phyloP scores from a whole-genome alignment of 441 rosid species.

The Capsella rubella region DNA sequence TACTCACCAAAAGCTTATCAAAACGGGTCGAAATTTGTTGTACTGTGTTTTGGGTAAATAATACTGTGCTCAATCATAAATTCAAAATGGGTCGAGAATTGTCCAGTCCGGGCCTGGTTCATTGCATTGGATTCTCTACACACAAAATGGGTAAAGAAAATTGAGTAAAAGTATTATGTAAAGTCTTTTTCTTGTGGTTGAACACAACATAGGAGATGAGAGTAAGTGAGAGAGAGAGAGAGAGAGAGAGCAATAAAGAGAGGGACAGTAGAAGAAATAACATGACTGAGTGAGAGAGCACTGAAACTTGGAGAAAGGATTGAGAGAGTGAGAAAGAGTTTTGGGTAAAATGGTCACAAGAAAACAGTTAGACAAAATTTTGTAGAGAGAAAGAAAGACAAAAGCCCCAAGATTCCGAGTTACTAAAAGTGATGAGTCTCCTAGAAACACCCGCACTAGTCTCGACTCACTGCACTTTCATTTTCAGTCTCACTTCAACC shows the following conservation, averaged over 20 bases:
- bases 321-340: conserved; percentile 7
- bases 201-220: conserved; percentile 33
- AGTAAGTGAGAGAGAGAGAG: conserved; percentile 38
- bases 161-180: neutral
- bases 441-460: conserved; percentile 64
- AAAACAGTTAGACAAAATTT: conserved; percentile 29
- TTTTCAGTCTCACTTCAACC: conserved; percentile 47
- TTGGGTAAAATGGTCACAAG: conserved; percentile 37
- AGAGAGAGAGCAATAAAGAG: conserved; percentile 23
- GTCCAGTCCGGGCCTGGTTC: neutral
- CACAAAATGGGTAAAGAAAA: neutral
- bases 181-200: conserved; percentile 34
- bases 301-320: conserved; percentile 41
- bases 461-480: conserved; percentile 64
- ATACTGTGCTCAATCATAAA: neutral
- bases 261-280: conserved; percentile 29
- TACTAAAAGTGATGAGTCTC: conserved; percentile 66
- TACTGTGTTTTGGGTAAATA: neutral
- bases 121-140: conserved; percentile 19
- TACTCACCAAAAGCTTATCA: neutral
- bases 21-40: neutral
- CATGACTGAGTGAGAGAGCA: conserved; percentile 25
- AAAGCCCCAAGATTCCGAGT: conserved; percentile 77
- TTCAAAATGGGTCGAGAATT: neutral
- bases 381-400: conserved; percentile 42